These are phyloP conservation scores for Leccinum solheimii DNA, from an alignment of 1,284 basidiomycete species.

Conservation along the genomic window DNA sequence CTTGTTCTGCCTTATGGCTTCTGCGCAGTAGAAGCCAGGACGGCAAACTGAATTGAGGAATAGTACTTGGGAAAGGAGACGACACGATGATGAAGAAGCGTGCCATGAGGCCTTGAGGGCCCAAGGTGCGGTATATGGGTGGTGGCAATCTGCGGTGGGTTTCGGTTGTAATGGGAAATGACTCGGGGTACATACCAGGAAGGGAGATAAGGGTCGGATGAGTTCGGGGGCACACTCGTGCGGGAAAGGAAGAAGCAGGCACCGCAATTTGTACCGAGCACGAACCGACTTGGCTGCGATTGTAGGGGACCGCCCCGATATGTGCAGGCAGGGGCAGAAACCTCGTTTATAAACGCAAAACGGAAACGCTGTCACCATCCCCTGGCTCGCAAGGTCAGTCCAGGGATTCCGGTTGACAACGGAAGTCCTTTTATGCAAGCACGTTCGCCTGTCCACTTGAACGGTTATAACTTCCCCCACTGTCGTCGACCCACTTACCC, in stretches of 20 bases:
- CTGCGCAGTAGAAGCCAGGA: constrained; percentile 6
- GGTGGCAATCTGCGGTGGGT: neutral
- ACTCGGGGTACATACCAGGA: constrained; percentile 1
- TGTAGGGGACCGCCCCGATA: constrained; percentile 28
- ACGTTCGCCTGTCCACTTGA: constrained; percentile 32
- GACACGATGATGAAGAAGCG: constrained; percentile 1
- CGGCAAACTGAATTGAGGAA: neutral
- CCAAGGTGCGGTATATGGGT: neutral
- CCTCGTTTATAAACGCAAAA: constrained; percentile 35
- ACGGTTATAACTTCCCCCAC: constrained; percentile 17
- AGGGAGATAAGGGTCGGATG: constrained; percentile 16
- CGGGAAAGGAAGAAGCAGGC: constrained; percentile 12
- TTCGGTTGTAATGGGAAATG: neutral
- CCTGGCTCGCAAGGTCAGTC: constrained; percentile 11
- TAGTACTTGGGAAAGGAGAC: constrained; percentile 1
- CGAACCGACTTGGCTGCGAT: constrained; percentile 16
- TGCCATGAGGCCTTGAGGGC: neutral
- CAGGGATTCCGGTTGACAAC: constrained; percentile 10
- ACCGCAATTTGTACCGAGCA: constrained; percentile 18
- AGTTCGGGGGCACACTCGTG: constrained; percentile 13
- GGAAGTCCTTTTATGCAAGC: constrained; percentile 30
- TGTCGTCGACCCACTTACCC: constrained; percentile 14
- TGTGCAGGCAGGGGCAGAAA: constrained; percentile 29
- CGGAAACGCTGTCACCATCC: constrained; percentile 16
- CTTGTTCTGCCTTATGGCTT: constrained; percentile 14